These are phyloP conservation scores for Kuraishia ogatae DNA, from an alignment of 805 yeast species.

Conservation along the genomic window DNA sequence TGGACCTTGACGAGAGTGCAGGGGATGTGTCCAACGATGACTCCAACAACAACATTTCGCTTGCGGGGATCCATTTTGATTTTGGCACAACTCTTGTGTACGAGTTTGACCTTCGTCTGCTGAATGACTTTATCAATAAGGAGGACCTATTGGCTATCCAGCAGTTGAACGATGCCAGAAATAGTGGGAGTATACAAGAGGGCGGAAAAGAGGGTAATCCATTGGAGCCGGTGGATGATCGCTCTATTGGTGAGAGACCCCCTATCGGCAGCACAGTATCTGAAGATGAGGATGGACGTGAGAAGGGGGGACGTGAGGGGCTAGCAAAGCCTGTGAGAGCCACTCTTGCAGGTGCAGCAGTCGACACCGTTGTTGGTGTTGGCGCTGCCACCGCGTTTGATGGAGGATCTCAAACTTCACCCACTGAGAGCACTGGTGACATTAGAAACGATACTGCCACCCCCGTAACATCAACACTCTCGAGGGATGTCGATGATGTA, in stretches of 20 bases:
- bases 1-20: slow-evolving; percentile 23
- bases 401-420: neutral
- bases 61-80: slow-evolving; percentile 22
- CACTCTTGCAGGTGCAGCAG: neutral
- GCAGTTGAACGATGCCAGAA: neutral
- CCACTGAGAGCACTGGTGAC: neutral
- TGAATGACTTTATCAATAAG: slow-evolving; percentile 5
- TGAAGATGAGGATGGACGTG: neutral
- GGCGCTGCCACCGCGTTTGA: neutral
- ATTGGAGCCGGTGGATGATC: neutral
- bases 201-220: too few relatives aligned
- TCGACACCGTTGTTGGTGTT: neutral
- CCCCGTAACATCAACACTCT: neutral
- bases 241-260: neutral
- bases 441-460: neutral
- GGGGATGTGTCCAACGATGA: slow-evolving; percentile 11
- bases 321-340: neutral
- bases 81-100: slow-evolving; percentile 24
- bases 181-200: neutral
- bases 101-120: slow-evolving; percentile 21
- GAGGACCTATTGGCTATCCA: neutral
- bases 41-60: slow-evolving; percentile 1
- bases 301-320: too few relatives aligned
- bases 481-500: neutral
- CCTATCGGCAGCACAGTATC: neutral